A percentile compares a stretch with the other conserved stretches of the same genome.
phyloP scores from a whole-genome alignment of 352 stramenopile species.

The Blastocystis sp. region DNA sequence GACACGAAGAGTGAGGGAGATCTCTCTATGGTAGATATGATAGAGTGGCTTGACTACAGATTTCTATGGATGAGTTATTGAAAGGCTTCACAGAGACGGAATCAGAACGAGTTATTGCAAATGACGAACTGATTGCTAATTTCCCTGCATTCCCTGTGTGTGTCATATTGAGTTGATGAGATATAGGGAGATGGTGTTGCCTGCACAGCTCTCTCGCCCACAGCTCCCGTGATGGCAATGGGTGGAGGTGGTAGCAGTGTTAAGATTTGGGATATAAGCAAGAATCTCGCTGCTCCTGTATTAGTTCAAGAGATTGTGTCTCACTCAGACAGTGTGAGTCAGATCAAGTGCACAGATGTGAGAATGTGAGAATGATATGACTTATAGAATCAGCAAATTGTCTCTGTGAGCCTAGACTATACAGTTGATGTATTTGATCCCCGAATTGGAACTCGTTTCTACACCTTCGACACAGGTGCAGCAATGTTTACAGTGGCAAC shows the following conservation, averaged over 20 bases:
- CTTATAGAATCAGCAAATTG: background rate
- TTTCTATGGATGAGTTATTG: conserved; percentile 41
- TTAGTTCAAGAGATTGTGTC: conserved; percentile 31
- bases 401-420: conserved; percentile 30
- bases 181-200: background rate
- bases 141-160: conserved; percentile 22
- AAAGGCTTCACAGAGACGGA: conserved; percentile 34
- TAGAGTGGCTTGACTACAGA: background rate
- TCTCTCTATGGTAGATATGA: background rate
- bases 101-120: background rate
- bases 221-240: background rate
- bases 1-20: background rate
- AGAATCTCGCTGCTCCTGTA: background rate
- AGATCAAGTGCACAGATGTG: background rate
- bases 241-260: background rate
- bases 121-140: background rate
- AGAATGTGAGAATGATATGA: background rate
- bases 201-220: background rate
- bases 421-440: conserved; percentile 22
- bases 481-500: conserved; percentile 31
- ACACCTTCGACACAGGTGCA: background rate
- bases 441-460: background rate
- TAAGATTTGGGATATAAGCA: background rate
- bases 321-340: conserved; percentile 31
- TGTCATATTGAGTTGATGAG: background rate